A percentile compares a stretch with the other conserved stretches of the same genome.
phyloP scores from a whole-genome alignment of 2,329 filamentous ascomycete genomes.

The Ascochyta koolunga region DNA sequence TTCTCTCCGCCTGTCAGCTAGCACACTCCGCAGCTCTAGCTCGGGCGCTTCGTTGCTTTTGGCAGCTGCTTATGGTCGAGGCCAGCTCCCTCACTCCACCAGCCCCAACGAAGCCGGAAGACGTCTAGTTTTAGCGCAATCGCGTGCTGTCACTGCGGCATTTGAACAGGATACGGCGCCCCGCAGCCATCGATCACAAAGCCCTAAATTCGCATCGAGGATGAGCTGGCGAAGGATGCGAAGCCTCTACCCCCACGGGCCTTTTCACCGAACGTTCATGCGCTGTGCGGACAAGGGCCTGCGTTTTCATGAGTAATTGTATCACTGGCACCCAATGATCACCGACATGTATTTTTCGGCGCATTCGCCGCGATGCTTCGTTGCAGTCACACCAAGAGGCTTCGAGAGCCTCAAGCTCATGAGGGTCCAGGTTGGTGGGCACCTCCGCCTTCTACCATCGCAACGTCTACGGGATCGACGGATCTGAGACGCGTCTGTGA shows the following conservation, averaged over 20 bases:
- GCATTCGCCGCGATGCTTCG: slow-evolving; percentile 3
- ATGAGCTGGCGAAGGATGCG: slow-evolving; percentile 17
- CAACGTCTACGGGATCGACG: slow-evolving; percentile 8
- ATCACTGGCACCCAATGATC: slow-evolving; percentile 31
- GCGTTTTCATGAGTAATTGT: slow-evolving; percentile 42
- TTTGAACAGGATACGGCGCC: slow-evolving; percentile 16
- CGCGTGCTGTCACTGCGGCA: slow-evolving; percentile 20
- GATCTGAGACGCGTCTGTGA: slow-evolving; percentile 23
- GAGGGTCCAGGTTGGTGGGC: not conserved
- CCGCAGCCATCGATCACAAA: slow-evolving; percentile 17
- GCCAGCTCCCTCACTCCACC: slow-evolving; percentile 1
- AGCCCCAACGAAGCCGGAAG: slow-evolving; percentile 11
- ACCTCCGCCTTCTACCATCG: not conserved
- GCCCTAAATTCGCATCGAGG: slow-evolving; percentile 19
- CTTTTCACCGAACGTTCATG: slow-evolving; percentile 22
- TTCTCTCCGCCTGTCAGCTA: slow-evolving; percentile 1
- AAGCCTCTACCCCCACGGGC: slow-evolving; percentile 27
- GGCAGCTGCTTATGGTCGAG: slow-evolving; percentile 16
- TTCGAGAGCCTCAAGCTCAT: slow-evolving; percentile 28
- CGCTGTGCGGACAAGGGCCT: slow-evolving; percentile 23
- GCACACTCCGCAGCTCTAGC: slow-evolving; percentile 11
- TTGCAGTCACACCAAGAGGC: not conserved
- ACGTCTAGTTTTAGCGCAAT: slow-evolving; percentile 6
- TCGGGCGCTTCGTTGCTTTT: slow-evolving; percentile 21
- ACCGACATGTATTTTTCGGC: not conserved